Evolutionary conservation across 768 basidiomycete species (phyloP).

Genomic region (Mrakia gelida): DNA sequence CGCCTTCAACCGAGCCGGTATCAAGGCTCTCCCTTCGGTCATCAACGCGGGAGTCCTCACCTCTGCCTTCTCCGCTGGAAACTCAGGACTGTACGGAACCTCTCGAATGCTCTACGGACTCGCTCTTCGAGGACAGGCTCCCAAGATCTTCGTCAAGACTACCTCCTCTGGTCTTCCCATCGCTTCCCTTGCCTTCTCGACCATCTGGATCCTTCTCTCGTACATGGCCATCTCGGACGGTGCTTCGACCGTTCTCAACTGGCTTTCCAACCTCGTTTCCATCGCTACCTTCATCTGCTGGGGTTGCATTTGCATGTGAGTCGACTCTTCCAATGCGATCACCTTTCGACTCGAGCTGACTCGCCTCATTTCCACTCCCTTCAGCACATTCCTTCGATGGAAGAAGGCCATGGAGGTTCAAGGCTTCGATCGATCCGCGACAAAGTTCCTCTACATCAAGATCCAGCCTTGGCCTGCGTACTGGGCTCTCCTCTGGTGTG

Average conservation of each 20-base stretch:
- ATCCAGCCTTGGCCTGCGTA: conserved; percentile 35
- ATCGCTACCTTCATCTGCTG: conserved; percentile 46
- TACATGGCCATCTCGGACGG: conserved; percentile 28
- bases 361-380: too few species aligned
- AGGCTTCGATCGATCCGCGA: conserved; percentile 17
- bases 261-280: conserved; percentile 48
- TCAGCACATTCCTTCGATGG: neutral
- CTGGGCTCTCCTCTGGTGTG: conserved; percentile 36
- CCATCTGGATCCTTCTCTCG: conserved; percentile 37
- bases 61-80: conserved; percentile 27
- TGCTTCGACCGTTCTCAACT: conserved; percentile 62
- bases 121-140: conserved; percentile 46
- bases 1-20: conserved; percentile 68
- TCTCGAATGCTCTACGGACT: conserved; percentile 46
- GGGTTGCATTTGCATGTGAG: conserved; percentile 14
- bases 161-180: conserved; percentile 52
- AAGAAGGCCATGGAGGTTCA: conserved; percentile 22
- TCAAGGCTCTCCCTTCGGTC: conserved; percentile 54
- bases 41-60: conserved; percentile 68
- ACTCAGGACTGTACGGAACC: conserved; percentile 40
- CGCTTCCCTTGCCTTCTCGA: conserved; percentile 37
- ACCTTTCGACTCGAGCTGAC: too few species aligned
- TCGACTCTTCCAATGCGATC: neutral
- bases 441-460: conserved; percentile 21
- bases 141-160: conserved; percentile 52